Percentiles rank a stretch among this genome's conserved stretches.
phyloP scores from a whole-genome alignment of 108 stramenopile species.

The Skeletonema menzelii region DNA sequence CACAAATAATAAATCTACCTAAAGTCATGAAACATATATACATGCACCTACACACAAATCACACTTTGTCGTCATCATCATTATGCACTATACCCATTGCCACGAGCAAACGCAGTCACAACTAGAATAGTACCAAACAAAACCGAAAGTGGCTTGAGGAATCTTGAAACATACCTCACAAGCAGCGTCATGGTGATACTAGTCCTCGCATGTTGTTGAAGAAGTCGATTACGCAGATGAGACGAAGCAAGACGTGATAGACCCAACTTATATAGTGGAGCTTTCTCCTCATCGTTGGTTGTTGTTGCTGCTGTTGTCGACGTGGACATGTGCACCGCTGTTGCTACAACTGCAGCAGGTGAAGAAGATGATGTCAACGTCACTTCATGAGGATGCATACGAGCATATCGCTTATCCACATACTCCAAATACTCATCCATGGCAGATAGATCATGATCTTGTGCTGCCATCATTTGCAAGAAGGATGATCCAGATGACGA shows the following conservation, averaged over 20 bases:
- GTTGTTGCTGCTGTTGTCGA: neutral
- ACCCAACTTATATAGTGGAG: neutral
- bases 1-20: neutral
- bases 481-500: neutral
- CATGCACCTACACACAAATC: neutral
- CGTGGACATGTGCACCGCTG: neutral
- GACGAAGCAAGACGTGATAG: neutral
- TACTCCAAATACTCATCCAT: slow-evolving; percentile 1
- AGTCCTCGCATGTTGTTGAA: neutral
- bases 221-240: neutral
- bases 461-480: neutral
- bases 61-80: neutral
- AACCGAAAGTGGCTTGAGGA: neutral
- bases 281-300: neutral
- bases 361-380: neutral
- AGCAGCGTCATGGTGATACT: neutral
- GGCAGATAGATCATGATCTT: neutral
- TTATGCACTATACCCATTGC: neutral
- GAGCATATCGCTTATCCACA: neutral
- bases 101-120: neutral
- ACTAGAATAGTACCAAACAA: neutral
- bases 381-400: neutral
- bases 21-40: neutral
- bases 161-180: neutral
- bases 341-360: neutral